A percentile compares a stretch with the other conserved stretches of the same genome.
Evolutionary conservation across 495 filamentous ascomycete species (phyloP).

Genomic region (Staphylotrichum tortipilum): DNA sequence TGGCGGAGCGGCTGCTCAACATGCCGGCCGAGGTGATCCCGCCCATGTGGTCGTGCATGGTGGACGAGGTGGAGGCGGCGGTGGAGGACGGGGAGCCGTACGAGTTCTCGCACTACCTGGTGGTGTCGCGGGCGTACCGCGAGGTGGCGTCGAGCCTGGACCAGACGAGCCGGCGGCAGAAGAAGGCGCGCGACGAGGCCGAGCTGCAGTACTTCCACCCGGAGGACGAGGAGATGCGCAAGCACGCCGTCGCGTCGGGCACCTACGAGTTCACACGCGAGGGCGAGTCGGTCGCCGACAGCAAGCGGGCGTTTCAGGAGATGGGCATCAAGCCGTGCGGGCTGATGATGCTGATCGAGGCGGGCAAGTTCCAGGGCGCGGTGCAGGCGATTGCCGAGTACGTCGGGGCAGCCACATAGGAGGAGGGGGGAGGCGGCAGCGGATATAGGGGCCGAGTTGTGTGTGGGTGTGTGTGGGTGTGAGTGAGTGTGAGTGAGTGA

Average conservation of each 20-base stretch:
- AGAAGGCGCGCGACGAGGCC: slow-evolving; percentile 57
- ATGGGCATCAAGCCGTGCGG: slow-evolving; percentile 78
- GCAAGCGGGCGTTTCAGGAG: slow-evolving; percentile 90
- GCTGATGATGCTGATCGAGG: slow-evolving; percentile 70
- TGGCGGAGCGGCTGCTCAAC: slow-evolving; percentile 90
- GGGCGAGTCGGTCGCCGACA: slow-evolving; percentile 72
- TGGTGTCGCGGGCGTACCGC: slow-evolving; percentile 81
- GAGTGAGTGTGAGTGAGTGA: no score
- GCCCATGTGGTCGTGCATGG: slow-evolving; percentile 93
- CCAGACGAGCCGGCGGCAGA: slow-evolving; percentile 60
- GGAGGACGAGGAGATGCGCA: slow-evolving; percentile 85
- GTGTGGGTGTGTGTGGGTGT: no score
- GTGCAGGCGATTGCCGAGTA: slow-evolving; percentile 65
- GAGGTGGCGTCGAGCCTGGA: slow-evolving; percentile 80
- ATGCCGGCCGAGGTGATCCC: slow-evolving; percentile 86
- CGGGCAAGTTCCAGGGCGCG: slow-evolving; percentile 54
- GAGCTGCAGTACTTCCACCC: slow-evolving; percentile 83
- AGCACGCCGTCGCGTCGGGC: slow-evolving; percentile 55
- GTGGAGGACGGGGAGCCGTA: slow-evolving; percentile 89
- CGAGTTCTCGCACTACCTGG: slow-evolving; percentile 83
- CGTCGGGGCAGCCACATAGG: slow-evolving; percentile 42
- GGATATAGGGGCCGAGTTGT: no score
- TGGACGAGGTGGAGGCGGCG: slow-evolving; percentile 86
- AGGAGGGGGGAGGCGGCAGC: not conserved
- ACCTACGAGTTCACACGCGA: slow-evolving; percentile 70